Evolutionary conservation across 2,329 filamentous ascomycete genomes (phyloP).

Genomic region (Aspergillus ibericus): DNA sequence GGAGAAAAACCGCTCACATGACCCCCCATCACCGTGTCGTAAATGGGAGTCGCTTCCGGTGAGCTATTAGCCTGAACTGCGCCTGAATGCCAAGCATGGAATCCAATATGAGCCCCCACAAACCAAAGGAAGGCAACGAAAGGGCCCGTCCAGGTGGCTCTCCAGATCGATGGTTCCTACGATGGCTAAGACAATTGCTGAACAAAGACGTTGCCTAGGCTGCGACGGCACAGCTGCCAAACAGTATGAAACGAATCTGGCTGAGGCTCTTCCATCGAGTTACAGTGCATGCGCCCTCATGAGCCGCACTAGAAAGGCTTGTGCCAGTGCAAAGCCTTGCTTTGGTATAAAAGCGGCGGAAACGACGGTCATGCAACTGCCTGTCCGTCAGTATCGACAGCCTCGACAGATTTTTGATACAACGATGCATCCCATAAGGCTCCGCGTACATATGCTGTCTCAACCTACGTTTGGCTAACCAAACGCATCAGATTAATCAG

Average conservation of each 20-base stretch:
- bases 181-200: constrained; percentile 45
- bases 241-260: constrained; percentile 44
- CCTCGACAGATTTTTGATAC: neutral
- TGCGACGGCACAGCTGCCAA: constrained; percentile 42
- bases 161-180: neutral
- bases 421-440: neutral
- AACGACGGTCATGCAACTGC: neutral
- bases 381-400: neutral
- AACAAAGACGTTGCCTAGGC: constrained; percentile 45
- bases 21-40: neutral
- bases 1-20: neutral
- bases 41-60: neutral
- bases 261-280: constrained; percentile 46
- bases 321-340: neutral
- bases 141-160: neutral
- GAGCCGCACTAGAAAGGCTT: constrained; percentile 12
- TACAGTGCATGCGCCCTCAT: constrained; percentile 29
- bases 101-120: neutral
- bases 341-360: neutral
- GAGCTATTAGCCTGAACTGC: neutral
- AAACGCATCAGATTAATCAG: neutral
- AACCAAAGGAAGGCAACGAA: neutral
- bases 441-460: neutral
- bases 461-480: neutral
- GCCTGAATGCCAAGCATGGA: neutral